A percentile compares a stretch with the other conserved stretches of the same genome.
phyloP scores from a whole-genome alignment of 2,329 filamentous ascomycete species.

The Coniochaeta prunicola region DNA sequence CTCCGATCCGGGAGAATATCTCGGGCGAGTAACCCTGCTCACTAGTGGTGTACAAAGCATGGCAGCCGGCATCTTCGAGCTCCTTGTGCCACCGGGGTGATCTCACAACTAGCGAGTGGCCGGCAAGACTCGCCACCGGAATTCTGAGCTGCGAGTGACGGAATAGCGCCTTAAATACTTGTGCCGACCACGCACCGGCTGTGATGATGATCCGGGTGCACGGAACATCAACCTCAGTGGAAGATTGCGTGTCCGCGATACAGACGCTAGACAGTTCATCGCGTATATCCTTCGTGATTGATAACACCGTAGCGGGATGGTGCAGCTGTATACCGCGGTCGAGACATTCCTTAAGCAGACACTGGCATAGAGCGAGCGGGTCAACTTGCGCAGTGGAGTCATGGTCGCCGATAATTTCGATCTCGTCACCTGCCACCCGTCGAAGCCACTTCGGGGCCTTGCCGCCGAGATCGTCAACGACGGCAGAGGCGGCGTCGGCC shows the following conservation, averaged over 20 bases:
- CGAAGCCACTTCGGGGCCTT: conserved; percentile 44
- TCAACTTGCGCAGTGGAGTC: conserved; percentile 46
- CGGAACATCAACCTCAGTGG: conserved; percentile 43
- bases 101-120: conserved; percentile 63
- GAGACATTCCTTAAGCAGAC: conserved; percentile 52
- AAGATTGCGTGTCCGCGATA: conserved; percentile 35
- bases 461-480: conserved; percentile 18
- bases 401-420: conserved; percentile 53
- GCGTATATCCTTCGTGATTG: conserved; percentile 40
- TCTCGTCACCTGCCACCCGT: conserved; percentile 40
- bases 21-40: conserved; percentile 58
- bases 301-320: conserved; percentile 52
- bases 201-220: conserved; percentile 61
- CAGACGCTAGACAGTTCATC: conserved; percentile 44
- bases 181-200: conserved; percentile 64
- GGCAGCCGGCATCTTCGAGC: conserved; percentile 42
- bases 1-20: conserved; percentile 58
- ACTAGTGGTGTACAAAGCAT: conserved; percentile 62
- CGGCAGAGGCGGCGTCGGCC: conserved; percentile 36
- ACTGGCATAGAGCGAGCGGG: conserved; percentile 58
- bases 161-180: conserved; percentile 60
- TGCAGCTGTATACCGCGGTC: conserved; percentile 57
- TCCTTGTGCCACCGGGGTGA: conserved; percentile 45
- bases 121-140: conserved; percentile 56
- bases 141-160: conserved; percentile 43